Base-by-base conservation (phyloP, 1,139 yeast genomes). In the Hansenula sp. region DNA sequence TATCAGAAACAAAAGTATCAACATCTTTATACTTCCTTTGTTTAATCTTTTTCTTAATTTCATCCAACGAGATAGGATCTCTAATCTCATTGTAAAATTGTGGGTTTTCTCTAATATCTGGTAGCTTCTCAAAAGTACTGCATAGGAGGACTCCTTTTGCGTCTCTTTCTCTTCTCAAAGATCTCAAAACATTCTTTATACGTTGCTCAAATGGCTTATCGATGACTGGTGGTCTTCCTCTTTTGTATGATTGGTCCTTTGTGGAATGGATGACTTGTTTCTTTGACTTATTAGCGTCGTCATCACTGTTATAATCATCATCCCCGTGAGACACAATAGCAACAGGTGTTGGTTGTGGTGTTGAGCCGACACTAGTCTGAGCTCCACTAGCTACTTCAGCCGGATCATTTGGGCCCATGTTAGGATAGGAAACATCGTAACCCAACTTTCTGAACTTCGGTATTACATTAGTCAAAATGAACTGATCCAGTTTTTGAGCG, bases 161-260 rank as follows among this genome's bases (percentile, higher is more conserved):
- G 53, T 78, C 81, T 43, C 80, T 76, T 47, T 85, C 81, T 59
- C 86, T 86, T 57, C 89, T 86, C 58, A 93, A 73, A 41, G 81
- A 83, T 60, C 95, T 82, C 71, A 91, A 70, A 36, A 93, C 83
- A 50, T 88, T 81, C 63, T 91, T 91, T 61, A 91, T 90, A 51
- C 97, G 75, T 55, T 89, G 90, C 65, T 93, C 97, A 64, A 85
- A 91, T 5, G 97, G 97, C 57, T 86, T 82, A 63, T 91, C 98
- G 46, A 91, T 94, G 43, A 91, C 87, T 1, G 98, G 98, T 9
- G 98, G 98, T 59, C 97, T 79, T 36, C 97, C 97, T 59, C 98
- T 75, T 63, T 88, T 82, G 43, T 80, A 79, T 51, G 90, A 84
- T 43, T 51, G 57, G 11, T 57, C 57, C 29, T 54, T 42, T 13